These are phyloP conservation scores for Phytophthora aleatoria DNA, from an alignment of 352 stramenopile species.

Conservation along the genomic window DNA sequence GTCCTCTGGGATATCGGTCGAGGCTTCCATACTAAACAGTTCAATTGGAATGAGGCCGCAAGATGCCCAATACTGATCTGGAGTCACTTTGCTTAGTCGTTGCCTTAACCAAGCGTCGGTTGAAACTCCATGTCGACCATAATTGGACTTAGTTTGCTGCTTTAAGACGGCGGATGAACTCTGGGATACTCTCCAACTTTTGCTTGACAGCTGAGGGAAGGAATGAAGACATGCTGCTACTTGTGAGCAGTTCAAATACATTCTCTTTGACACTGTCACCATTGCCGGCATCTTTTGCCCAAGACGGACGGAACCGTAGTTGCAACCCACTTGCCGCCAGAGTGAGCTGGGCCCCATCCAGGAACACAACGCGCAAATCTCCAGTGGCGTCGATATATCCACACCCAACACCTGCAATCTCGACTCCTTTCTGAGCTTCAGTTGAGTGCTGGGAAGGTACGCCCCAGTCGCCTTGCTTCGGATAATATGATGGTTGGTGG, in stretches of 20 bases:
- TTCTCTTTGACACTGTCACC: slow-evolving; percentile 25
- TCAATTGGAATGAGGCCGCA: background rate
- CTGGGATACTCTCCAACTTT: slow-evolving; percentile 52
- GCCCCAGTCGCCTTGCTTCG: background rate
- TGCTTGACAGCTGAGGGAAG: slow-evolving; percentile 49
- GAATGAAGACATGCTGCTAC: slow-evolving; percentile 39
- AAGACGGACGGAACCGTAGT: slow-evolving; percentile 44
- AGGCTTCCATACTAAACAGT: slow-evolving; percentile 18
- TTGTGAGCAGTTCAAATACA: slow-evolving; percentile 47
- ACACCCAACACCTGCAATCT: slow-evolving; percentile 49
- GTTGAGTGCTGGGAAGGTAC: background rate
- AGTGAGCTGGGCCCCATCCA: slow-evolving; percentile 48
- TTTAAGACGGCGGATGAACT: slow-evolving; percentile 57
- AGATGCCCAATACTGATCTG: too few species aligned
- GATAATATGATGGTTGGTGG: background rate
- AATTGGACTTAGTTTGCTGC: slow-evolving; percentile 27
- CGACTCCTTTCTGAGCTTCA: slow-evolving; percentile 15
- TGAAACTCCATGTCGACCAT: slow-evolving; percentile 20
- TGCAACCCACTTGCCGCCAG: slow-evolving; percentile 50
- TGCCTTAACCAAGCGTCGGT: slow-evolving; percentile 16
- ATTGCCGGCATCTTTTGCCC: slow-evolving; percentile 2
- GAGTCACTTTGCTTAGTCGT: slow-evolving; percentile 6
- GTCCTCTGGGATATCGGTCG: slow-evolving; percentile 7
- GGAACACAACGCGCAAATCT: slow-evolving; percentile 49
- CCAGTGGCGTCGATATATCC: slow-evolving; percentile 45